Evolutionary conservation across 148 eudicot species (phyloP).

Genomic region (Cornus controversa): DNA sequence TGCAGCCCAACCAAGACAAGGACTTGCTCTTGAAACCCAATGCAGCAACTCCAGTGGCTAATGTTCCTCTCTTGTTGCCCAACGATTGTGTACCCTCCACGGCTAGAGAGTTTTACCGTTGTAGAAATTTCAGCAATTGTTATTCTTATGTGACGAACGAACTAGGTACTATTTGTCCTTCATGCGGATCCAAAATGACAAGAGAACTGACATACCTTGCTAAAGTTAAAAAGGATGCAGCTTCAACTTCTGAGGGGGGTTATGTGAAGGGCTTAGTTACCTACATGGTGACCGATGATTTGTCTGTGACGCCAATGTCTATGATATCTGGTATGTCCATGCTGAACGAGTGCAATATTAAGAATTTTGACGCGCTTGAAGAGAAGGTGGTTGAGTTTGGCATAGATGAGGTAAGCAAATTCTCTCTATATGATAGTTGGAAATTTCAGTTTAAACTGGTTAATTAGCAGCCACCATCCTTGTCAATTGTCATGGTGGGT

Average conservation of each 20-base stretch:
- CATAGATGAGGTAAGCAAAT: constrained; percentile 16
- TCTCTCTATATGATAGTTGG: not conserved
- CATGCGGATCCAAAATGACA: too few relatives aligned
- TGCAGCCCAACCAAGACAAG: constrained; percentile 16
- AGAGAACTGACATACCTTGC: too few relatives aligned
- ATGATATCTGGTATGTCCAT: constrained; percentile 33
- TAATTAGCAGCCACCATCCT: too few relatives aligned
- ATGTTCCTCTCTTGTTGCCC: constrained; percentile 9
- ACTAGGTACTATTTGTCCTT: too few relatives aligned
- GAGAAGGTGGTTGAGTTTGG: constrained; percentile 23
- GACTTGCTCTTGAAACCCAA: constrained; percentile 17
- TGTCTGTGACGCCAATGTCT: constrained; percentile 37
- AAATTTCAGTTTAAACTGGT: too few relatives aligned
- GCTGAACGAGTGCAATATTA: constrained; percentile 24
- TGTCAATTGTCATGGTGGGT: too few relatives aligned
- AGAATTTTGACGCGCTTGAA: constrained; percentile 18
- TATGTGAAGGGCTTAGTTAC: constrained; percentile 25
- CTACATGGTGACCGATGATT: constrained; percentile 36
- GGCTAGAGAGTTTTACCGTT: too few relatives aligned
- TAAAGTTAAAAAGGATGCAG: too few relatives aligned
- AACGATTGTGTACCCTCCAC: too few relatives aligned
- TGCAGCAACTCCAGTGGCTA: not conserved
- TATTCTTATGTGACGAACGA: too few relatives aligned
- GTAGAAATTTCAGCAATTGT: too few relatives aligned
- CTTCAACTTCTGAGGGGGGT: not conserved